phyloP scores from a whole-genome alignment of 225 moss, liverwort and hornwort genomes.

The Pseudoscleropodium purum region DNA sequence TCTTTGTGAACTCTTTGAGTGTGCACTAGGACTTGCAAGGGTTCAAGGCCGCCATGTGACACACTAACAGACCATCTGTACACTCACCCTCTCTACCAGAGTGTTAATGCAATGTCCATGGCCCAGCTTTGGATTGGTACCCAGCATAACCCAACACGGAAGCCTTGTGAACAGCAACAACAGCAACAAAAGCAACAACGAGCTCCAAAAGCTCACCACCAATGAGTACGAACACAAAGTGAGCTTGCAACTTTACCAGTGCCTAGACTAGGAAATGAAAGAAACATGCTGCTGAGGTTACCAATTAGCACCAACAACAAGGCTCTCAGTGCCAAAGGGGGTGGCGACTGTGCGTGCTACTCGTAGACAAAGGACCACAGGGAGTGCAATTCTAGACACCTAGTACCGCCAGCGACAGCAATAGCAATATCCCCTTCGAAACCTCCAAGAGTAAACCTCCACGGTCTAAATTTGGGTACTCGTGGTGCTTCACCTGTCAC shows the following conservation, averaged over 20 bases:
- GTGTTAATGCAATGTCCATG: constrained; percentile 1
- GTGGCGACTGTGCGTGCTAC: neutral
- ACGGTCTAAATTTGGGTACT: neutral
- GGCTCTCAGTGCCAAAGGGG: neutral
- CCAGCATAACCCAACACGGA: neutral
- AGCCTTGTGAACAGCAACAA: neutral
- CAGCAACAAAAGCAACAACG: neutral
- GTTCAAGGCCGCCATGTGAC: neutral
- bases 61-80: neutral
- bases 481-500: neutral
- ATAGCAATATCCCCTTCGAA: neutral
- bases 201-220: neutral
- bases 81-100: neutral
- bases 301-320: neutral
- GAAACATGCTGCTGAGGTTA: neutral
- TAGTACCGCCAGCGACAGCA: neutral
- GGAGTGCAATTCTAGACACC: neutral
- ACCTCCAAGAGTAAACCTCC: neutral
- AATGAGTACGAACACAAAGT: neutral
- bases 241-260: neutral
- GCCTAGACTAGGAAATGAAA: constrained; percentile 9
- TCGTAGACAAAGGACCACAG: neutral
- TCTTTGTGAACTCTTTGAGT: neutral
- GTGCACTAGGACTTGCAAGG: neutral
- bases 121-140: neutral